A percentile compares a stretch with the other conserved stretches of the same genome.
phyloP scores from a whole-genome alignment of 306 rosid species.

The Adenanthera pavonina region DNA sequence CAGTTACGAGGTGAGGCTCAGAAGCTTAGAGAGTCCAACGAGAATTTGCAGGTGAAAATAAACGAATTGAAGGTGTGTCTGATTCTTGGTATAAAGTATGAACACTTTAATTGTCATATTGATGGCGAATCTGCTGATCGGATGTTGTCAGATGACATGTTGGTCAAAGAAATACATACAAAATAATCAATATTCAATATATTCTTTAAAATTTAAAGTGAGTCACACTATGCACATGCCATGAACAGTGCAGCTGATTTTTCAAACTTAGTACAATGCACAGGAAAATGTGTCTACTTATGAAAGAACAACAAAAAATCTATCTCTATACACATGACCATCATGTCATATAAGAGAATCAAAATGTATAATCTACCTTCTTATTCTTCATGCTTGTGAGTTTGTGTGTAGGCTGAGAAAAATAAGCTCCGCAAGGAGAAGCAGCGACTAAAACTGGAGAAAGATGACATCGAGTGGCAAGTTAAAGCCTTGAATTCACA shows the following conservation, averaged over 20 bases:
- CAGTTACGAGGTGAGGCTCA: constrained; percentile 65
- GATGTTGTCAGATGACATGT: too few relatives aligned
- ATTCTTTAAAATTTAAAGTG: too few relatives aligned
- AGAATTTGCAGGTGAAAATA: constrained; percentile 62
- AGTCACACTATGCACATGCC: too few relatives aligned
- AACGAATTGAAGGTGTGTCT: constrained; percentile 69
- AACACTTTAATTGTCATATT: neutral
- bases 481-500: constrained; percentile 55
- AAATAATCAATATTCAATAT: neutral
- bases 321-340: too few relatives aligned
- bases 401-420: constrained; percentile 70
- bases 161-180: neutral
- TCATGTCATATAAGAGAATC: neutral
- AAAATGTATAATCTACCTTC: neutral
- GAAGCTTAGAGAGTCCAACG: constrained; percentile 60
- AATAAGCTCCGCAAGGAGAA: constrained; percentile 83
- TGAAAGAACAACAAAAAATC: neutral
- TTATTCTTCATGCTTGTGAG: neutral
- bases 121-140: neutral
- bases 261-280: too few relatives aligned
- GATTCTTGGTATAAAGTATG: constrained; percentile 19
- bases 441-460: constrained; percentile 78
- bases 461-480: constrained; percentile 64
- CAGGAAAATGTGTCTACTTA: too few relatives aligned
- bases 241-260: too few relatives aligned